Conservation (phyloP, 2,329 filamentous ascomycete species). For the Didymella sp. region DNA sequence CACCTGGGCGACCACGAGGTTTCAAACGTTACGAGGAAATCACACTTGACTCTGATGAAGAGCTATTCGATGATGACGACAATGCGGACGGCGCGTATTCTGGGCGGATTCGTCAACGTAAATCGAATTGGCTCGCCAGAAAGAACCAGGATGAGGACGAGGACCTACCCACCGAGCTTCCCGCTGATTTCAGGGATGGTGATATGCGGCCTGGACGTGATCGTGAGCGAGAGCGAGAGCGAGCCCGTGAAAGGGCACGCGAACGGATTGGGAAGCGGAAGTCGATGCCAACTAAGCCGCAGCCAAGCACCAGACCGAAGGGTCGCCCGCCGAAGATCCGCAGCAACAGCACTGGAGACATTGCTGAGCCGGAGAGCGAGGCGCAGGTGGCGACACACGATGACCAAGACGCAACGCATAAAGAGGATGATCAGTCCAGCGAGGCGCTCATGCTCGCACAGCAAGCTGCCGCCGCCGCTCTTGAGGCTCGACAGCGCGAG, state of each 20-base stretch:
- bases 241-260: conserved; percentile 27
- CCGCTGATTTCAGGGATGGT: conserved; percentile 51
- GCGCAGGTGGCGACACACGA: conserved; percentile 34
- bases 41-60: conserved; percentile 55
- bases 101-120: conserved; percentile 32
- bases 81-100: conserved; percentile 22
- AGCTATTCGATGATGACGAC: conserved; percentile 38
- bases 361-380: conserved; percentile 21
- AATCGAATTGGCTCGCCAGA: conserved; percentile 53
- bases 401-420: conserved; percentile 31
- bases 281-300: conserved; percentile 34
- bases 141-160: conserved; percentile 51
- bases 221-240: conserved; percentile 32
- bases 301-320: conserved; percentile 36
- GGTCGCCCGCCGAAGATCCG: conserved; percentile 34
- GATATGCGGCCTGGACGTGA: conserved; percentile 38
- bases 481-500: conserved; percentile 33
- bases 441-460: conserved; percentile 36
- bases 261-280: conserved; percentile 35
- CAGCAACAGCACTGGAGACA: conserved; percentile 37
- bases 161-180: conserved; percentile 54
- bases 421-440: conserved; percentile 41
- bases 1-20: conserved; percentile 29
- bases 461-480: conserved; percentile 33
- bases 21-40: conserved; percentile 54